Conservation (phyloP, 768 basidiomycete genomes). For the Rhodotorula taiwanensis region DNA sequence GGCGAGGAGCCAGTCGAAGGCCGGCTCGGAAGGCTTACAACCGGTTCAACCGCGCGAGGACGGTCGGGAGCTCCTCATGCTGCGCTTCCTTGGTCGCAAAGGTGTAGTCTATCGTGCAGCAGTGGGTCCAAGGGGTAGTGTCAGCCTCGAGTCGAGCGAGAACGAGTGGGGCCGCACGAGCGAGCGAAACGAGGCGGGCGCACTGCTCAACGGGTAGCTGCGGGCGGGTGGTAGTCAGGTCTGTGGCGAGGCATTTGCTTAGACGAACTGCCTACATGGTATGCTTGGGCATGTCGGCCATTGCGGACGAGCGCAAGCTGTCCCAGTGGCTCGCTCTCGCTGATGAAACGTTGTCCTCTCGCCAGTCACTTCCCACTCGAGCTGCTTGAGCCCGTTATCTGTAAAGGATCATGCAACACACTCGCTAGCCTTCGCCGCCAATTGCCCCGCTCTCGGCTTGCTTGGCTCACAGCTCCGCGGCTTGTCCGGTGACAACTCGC, state of each 20-base stretch:
- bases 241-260: background rate
- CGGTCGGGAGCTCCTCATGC: conserved; percentile 85
- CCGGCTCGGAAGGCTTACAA: conserved; percentile 45
- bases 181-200: background rate
- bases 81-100: conserved; percentile 95
- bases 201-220: conserved; percentile 35
- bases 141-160: conserved; percentile 47
- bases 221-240: background rate
- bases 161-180: conserved; percentile 58
- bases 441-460: too few species aligned
- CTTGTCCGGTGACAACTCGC: too few species aligned
- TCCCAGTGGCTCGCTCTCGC: too few species aligned
- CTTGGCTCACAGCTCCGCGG: too few species aligned
- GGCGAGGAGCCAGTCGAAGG: too few species aligned
- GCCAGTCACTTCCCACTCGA: too few species aligned
- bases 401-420: too few species aligned
- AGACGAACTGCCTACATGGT: too few species aligned
- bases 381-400: too few species aligned
- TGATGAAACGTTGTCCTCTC: too few species aligned
- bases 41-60: conserved; percentile 85
- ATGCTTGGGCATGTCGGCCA: background rate
- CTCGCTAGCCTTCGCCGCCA: too few species aligned
- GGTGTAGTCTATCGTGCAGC: conserved; percentile 66
- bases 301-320: background rate
- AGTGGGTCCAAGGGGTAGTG: too few species aligned